phyloP scores from a whole-genome alignment of 2,329 filamentous ascomycete genomes.

The Epichloe gansuensis region DNA sequence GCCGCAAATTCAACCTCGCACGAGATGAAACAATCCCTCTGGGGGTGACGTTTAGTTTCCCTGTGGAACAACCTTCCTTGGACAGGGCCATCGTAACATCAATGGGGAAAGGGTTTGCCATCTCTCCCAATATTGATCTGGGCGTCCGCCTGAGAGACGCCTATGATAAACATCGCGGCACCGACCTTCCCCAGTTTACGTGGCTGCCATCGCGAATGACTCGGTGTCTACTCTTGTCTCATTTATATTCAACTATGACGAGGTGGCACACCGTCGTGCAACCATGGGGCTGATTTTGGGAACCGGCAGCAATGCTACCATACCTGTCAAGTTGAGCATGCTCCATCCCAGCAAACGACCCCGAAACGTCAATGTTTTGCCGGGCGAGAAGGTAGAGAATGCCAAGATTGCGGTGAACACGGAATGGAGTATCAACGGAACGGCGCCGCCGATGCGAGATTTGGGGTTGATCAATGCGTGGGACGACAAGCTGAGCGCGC shows the following conservation, averaged over 20 bases:
- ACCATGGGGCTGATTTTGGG: slow-evolving; percentile 73
- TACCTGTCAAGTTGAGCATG: slow-evolving; percentile 52
- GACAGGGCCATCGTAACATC: slow-evolving; percentile 51
- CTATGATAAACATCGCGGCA: slow-evolving; percentile 38
- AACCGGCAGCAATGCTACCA: slow-evolving; percentile 71
- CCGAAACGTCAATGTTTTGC: slow-evolving; percentile 34
- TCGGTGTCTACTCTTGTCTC: slow-evolving; percentile 69
- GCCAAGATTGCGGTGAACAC: slow-evolving; percentile 69
- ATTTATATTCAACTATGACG: slow-evolving; percentile 59
- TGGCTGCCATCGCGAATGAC: slow-evolving; percentile 71
- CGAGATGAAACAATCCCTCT: slow-evolving; percentile 40
- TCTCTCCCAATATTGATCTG: slow-evolving; percentile 48
- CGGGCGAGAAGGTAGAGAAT: slow-evolving; percentile 33
- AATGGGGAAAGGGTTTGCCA: slow-evolving; percentile 61
- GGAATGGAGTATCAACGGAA: slow-evolving; percentile 72
- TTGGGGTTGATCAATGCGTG: slow-evolving; percentile 55
- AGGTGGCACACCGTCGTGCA: slow-evolving; percentile 48
- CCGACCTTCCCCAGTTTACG: slow-evolving; percentile 51
- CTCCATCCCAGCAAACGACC: slow-evolving; percentile 53
- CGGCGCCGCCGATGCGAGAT: slow-evolving; percentile 52
- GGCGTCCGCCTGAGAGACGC: slow-evolving; percentile 46
- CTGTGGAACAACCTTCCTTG: slow-evolving; percentile 52
- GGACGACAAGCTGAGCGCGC: slow-evolving; percentile 55
- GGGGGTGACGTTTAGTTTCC: slow-evolving; percentile 60
- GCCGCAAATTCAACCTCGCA: slow-evolving; percentile 29